Conservation (phyloP, 176 grass and related monocot genomes). For the Cenchrus americanus region DNA sequence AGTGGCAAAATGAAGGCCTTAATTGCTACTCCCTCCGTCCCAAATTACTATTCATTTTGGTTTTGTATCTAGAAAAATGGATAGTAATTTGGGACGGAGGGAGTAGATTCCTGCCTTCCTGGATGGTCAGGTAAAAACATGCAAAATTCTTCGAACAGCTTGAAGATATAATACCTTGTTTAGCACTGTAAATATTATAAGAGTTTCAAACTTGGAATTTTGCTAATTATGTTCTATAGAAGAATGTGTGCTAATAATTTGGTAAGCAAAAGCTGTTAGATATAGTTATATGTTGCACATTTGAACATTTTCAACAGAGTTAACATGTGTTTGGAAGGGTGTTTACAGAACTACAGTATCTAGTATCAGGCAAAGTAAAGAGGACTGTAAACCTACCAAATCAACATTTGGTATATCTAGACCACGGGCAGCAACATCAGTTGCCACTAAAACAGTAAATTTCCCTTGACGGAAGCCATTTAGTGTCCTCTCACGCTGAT, state of each 20-base stretch:
- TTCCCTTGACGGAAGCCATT: slow-evolving; percentile 96
- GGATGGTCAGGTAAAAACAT: background rate
- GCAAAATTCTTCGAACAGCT: background rate
- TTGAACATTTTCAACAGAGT: slow-evolving; percentile 6
- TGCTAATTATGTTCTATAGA: background rate
- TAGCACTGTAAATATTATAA: background rate
- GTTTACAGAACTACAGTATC: slow-evolving; percentile 27
- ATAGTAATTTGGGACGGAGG: too few species aligned
- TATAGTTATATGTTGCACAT: slow-evolving; percentile 27
- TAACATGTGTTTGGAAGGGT: slow-evolving; percentile 5
- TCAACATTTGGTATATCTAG: slow-evolving; percentile 99
- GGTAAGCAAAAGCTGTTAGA: background rate
- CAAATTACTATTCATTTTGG: too few species aligned
- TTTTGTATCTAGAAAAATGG: too few species aligned
- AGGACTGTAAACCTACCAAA: slow-evolving; percentile 65
- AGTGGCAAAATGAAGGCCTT: background rate
- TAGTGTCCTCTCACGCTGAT: slow-evolving; percentile 96
- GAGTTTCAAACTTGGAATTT: slow-evolving; percentile 7
- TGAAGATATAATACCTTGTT: slow-evolving; percentile 18
- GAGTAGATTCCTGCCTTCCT: background rate
- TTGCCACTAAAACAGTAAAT: slow-evolving; percentile 97
- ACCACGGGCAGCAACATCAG: slow-evolving; percentile 96
- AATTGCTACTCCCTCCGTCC: background rate
- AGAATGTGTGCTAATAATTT: background rate
- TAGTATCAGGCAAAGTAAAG: slow-evolving; percentile 45